Evolutionary conservation across 192 early-diverging fungal species (phyloP), one percentile per base, ranked within the genome.

Genomic region (Rhizophagus sp.): DNA sequence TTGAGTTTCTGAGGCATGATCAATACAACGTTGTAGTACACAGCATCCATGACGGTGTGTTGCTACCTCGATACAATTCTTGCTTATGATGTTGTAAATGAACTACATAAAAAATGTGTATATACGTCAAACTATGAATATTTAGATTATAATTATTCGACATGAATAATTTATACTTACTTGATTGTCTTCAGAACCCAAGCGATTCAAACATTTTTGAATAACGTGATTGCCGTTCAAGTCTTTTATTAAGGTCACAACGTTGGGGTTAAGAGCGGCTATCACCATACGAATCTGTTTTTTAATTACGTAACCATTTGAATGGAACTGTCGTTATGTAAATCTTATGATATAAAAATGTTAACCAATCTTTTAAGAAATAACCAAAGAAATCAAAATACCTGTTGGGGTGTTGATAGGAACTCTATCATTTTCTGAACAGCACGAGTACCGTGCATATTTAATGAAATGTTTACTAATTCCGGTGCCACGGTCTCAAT

Each of bases 391-490:
- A 24, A n/a, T 73, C 52, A 57, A 57, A 57, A 22, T 79, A 90
- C 86, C 72, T 91, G 92, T 79, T 85, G 82, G n/a, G 86, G 84
- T 39, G 84, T 90, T 22, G 89, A 90, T 24, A 95, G 82, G 76
- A 88, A 89, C 83, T 97, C 96, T 70, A 97, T 94, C 88, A 97
- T 89, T 84, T 95, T 96, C 82, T 97, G 95, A 79, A 95, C 94
- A n/a, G 94, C 96, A 24, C 96, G 89, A 13, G 96, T 97, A 17
- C 96, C 96, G 78, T 97, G 96, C 95, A 96, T 94, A 83, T 95
- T 97, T 33, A 96, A 84, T 50, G 92, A 95, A 64, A 97, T 95
- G 64, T 83, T 89, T 41, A 95, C 89, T 49, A 97, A 84, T 39
- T 95, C 92, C 8, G 91, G 88, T 0, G 93, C 88, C 19, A 95